Evolutionary conservation across 495 filamentous ascomycete genomes (phyloP), one percentile per base, ranked within the genome.

Genomic region (Tuber calosporum): DNA sequence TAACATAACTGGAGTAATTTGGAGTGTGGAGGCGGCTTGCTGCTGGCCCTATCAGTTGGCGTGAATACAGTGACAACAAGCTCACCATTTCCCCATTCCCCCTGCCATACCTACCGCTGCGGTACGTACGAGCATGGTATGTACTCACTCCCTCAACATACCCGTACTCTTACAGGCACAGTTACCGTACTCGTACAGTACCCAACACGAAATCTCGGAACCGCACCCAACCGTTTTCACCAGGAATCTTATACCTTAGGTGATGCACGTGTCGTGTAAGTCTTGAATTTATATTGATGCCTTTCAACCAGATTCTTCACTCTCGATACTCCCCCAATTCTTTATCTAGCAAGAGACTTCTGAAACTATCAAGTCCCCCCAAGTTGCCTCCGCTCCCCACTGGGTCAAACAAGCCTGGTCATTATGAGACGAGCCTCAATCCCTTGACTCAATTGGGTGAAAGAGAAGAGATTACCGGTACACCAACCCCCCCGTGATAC

Each of bases 351-450:
- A 30, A 45, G 69, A 45, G 68, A 66, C 68, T 72, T 11, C 19
- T 69, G 26, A 72, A 42, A 73, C n/a, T 36, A 22, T 36, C 9
- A 39, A 73, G 36, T 26, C 26, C 39, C 40, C 19, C 66, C 26
- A 38, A 68, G 71, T 22, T 66, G 67, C 67, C 43, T 38, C 48
- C 68, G 37, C 48, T 43, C 34, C 34, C 1, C 36, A 41, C 67
- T 70, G 41, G 68, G 41, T 42, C 72, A 68, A 73, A 66, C 66
- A 62, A 40, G 41, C 66, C 66, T 69, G 30, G 45, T 69, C 69
- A 73, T 68, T 70, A 69, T 45, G 62, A 77, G 76, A 78, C 74
- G 70, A 71, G 76, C 70, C 77, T 73, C 58, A 72, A 72, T 73
- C 69, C 69, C 48, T 36, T 69, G 17, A 68, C 66, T 43, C 72